Conservation (phyloP, 1,139 yeast genomes). For the Taphrina confusa region DNA sequence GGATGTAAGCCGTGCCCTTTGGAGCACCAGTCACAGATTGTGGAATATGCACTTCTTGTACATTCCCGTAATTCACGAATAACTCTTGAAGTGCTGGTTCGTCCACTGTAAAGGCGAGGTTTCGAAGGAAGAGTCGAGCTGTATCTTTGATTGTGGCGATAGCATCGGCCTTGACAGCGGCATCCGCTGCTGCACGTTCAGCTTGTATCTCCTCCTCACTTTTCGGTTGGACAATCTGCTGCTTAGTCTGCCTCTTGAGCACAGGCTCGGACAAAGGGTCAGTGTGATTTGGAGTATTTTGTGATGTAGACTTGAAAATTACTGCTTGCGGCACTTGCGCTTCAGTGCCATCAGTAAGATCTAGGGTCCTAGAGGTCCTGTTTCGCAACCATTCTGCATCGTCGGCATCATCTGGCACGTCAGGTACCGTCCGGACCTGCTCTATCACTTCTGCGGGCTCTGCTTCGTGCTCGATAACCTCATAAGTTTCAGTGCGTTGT, state of each 20-base stretch:
- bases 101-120: conserved; percentile 74
- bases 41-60: conserved; percentile 70
- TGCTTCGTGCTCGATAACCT: conserved; percentile 37
- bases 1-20: conserved; percentile 89
- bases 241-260: too few species aligned
- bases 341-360: conserved; percentile 41
- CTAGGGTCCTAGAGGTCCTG: conserved; percentile 28
- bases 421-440: neutral
- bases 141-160: conserved; percentile 61
- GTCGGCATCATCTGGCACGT: conserved; percentile 18
- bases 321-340: conserved; percentile 32
- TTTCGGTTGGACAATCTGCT: neutral
- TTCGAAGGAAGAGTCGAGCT: conserved; percentile 85
- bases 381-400: conserved; percentile 37
- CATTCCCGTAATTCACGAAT: conserved; percentile 53
- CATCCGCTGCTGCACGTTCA: conserved; percentile 40
- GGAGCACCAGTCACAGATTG: conserved; percentile 86
- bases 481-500: conserved; percentile 40
- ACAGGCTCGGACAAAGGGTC: neutral
- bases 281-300: too few species aligned
- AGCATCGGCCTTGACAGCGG: conserved; percentile 40
- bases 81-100: conserved; percentile 73
- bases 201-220: conserved; percentile 38
- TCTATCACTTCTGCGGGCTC: conserved; percentile 7
- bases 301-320: too few species aligned